Base-by-base conservation (phyloP, 768 basidiomycete genomes). In the Boletus subcaerulescens region DNA sequence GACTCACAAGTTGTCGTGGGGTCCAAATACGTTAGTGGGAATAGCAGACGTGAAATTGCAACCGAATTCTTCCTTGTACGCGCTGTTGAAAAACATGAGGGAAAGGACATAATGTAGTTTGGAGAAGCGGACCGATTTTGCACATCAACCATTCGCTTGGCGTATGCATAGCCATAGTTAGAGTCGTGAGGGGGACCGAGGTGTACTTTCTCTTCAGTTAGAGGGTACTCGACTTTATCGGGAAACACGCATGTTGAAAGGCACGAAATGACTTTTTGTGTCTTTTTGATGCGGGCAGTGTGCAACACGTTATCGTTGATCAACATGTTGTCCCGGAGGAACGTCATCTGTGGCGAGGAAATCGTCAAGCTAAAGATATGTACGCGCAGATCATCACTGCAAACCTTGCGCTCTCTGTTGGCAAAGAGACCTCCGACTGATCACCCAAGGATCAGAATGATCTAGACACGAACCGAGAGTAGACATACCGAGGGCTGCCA, bases 181-280 rank as follows among this genome's bases (percentile, higher is more conserved):
- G 91, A 93, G 53, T 86, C 79, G 67, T 98, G 96, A 7, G 95
- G 95, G 20, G 91, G 91, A 18, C 95, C 95, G 35, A 80, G 78
- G 72, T 98, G 96, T 54, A 98, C 87, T 75, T 94, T 95, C 62
- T 79, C 83, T 74, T 98, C 95, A 61, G 93, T 89, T 26, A 98
- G 82, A 14, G 95, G 96, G 69, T 95, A 97, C 49, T 84, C 80
- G 60, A 95, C 93, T 70, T 93, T 89, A 72, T 98, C 95, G 0
- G 95, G 95, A 77, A 95, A 98, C 44, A 98, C 93, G 68, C 95
- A 98, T 40, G 96, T 98, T 11, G 95, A 97, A 38, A 98, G 83
- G 67, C 95, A 98, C 13, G 95, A 97, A 54, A 98, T 87, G 61
- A 96, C 80, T 72, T 97, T 98, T 58, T 80, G 61, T 20, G 80